A percentile compares a stretch with the other conserved stretches of the same genome.
Evolutionary conservation across 441 rosid genomes (phyloP).

Genomic region (Adansonia rubrostipa): DNA sequence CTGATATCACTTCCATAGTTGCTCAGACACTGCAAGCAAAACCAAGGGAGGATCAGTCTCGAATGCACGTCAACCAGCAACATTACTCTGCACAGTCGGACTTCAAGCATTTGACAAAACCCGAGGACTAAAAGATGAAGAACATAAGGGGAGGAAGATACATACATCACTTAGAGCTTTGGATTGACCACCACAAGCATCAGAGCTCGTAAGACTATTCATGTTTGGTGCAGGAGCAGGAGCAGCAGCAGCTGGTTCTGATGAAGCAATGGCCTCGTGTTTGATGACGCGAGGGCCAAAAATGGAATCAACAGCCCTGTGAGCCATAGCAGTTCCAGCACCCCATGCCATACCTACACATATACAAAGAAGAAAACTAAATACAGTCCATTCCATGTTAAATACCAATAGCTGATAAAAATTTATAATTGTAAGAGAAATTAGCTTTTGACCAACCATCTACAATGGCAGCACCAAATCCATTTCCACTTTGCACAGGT

Average conservation of each 20-base stretch:
- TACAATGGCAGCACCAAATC: constrained; percentile 33
- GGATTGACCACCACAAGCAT: constrained; percentile 40
- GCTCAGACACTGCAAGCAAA: constrained; percentile 37
- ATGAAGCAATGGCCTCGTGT: constrained; percentile 35
- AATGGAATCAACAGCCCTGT: constrained; percentile 39
- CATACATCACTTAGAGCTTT: constrained; percentile 43
- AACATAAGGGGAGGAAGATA: background rate
- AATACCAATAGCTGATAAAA: background rate
- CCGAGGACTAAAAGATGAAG: background rate
- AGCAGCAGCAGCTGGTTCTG: constrained; percentile 24
- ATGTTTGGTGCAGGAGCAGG: constrained; percentile 14
- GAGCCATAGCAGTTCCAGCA: constrained; percentile 34
- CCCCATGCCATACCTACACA: constrained; percentile 37
- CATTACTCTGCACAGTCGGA: background rate
- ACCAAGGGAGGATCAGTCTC: background rate
- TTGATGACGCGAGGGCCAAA: constrained; percentile 37
- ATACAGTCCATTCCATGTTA: background rate
- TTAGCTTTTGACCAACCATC: constrained; percentile 33
- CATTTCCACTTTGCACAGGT: constrained; percentile 22
- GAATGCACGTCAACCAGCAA: background rate
- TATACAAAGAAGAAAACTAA: background rate
- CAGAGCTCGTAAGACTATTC: constrained; percentile 22
- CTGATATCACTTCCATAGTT: constrained; percentile 39
- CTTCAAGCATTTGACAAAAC: background rate
- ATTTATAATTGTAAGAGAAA: background rate